Conservation (phyloP, 2,329 filamentous ascomycete species). For the Phaeophleospora eucalypticola region DNA sequence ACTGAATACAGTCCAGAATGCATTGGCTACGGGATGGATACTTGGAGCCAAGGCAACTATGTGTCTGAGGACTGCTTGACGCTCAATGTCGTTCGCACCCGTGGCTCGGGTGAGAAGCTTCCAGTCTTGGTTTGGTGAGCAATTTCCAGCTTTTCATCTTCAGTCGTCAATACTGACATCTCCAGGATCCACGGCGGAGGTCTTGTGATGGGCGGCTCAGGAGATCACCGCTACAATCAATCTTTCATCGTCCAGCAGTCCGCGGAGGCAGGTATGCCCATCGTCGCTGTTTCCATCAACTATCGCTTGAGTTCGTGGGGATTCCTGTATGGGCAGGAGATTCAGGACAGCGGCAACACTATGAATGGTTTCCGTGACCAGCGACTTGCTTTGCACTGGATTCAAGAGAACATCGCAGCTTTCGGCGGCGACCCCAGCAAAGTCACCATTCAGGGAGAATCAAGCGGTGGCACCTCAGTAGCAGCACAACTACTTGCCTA, state of each 20-base stretch:
- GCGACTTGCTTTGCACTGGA: conserved; percentile 41
- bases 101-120: conserved; percentile 9
- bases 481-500: conserved; percentile 52
- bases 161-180: background rate
- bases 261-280: conserved; percentile 26
- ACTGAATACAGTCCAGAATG: conserved; percentile 46
- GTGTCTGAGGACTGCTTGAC: conserved; percentile 26
- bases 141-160: background rate
- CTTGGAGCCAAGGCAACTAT: conserved; percentile 22
- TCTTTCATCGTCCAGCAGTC: conserved; percentile 29
- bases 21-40: conserved; percentile 46
- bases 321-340: conserved; percentile 57
- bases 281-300: conserved; percentile 59
- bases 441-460: conserved; percentile 28
- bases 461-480: conserved; percentile 41
- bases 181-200: conserved; percentile 27
- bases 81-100: conserved; percentile 22
- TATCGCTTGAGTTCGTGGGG: conserved; percentile 65
- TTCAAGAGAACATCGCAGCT: conserved; percentile 31
- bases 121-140: conserved; percentile 21
- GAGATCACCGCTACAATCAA: conserved; percentile 27
- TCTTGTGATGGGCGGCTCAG: conserved; percentile 19
- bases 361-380: conserved; percentile 37
- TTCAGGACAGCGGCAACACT: conserved; percentile 51
- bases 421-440: conserved; percentile 26